Evolutionary conservation across 768 basidiomycete species (phyloP).

Genomic region (Tulasnella calospora): DNA sequence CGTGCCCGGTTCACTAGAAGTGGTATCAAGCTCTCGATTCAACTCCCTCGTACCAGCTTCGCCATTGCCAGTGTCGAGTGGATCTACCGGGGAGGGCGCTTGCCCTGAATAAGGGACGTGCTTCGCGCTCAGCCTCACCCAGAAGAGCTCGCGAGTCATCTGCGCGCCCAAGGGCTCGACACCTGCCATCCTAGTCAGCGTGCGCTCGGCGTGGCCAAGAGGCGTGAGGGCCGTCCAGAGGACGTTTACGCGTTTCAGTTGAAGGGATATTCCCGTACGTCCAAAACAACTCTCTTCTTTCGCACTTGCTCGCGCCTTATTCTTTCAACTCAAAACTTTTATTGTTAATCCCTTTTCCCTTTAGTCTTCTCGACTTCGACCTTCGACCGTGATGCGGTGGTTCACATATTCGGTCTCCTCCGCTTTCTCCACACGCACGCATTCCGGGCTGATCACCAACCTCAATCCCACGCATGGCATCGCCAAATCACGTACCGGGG

Average conservation of each 20-base stretch:
- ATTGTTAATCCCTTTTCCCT: too few species aligned
- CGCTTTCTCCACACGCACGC: constrained; percentile 17
- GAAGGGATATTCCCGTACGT: constrained; percentile 26
- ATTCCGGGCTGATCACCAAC: constrained; percentile 24
- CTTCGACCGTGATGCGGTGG: constrained; percentile 26
- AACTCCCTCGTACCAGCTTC: not conserved
- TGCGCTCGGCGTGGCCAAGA: constrained; percentile 26
- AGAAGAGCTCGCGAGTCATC: constrained; percentile 23
- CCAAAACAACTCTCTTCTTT: not conserved
- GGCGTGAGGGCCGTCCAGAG: constrained; percentile 23
- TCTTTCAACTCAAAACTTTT: not conserved
- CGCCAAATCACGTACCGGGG: constrained; percentile 23
- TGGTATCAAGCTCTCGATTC: not conserved
- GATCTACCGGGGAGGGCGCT: not conserved
- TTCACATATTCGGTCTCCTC: constrained; percentile 23
- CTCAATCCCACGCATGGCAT: constrained; percentile 24
- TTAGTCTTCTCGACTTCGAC: constrained; percentile 26
- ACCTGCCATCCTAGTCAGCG: constrained; percentile 24
- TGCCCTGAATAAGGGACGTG: not conserved
- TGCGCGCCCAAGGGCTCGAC: constrained; percentile 23
- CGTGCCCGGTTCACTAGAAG: not conserved
- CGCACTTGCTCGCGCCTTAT: not conserved
- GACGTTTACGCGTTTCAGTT: constrained; percentile 27
- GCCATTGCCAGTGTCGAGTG: not conserved
- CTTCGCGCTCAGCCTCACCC: constrained; percentile 18